These are phyloP conservation scores for Scheffersomyces ergatensis DNA, from an alignment of 805 yeast species.

Conservation along the genomic window DNA sequence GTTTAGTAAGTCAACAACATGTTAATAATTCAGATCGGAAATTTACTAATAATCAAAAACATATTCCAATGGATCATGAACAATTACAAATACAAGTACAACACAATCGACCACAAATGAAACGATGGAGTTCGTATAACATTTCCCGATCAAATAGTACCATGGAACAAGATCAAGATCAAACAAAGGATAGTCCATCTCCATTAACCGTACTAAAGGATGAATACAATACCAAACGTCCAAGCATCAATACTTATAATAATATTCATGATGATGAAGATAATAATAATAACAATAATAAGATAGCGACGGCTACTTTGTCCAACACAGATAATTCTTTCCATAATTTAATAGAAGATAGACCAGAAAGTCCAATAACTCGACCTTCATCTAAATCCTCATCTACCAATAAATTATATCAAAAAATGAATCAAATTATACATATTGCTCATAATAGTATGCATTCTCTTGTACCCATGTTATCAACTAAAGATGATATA, in stretches of 20 bases:
- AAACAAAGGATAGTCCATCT: slow-evolving; percentile 13
- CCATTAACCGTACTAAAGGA: slow-evolving; percentile 27
- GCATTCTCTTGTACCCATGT: slow-evolving; percentile 5
- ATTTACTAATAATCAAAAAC: background rate
- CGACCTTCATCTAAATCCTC: slow-evolving; percentile 2
- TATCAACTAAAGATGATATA: background rate
- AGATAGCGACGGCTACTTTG: background rate
- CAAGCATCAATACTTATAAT: slow-evolving; percentile 8
- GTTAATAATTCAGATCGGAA: background rate
- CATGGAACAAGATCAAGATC: too few relatives aligned
- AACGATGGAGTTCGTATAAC: slow-evolving; percentile 10
- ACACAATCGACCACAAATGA: slow-evolving; percentile 10
- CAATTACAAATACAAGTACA: background rate
- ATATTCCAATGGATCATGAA: too few relatives aligned
- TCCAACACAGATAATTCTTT: slow-evolving; percentile 19
- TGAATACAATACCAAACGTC: slow-evolving; percentile 22
- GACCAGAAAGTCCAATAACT: background rate
- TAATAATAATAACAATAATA: slow-evolving; percentile 10
- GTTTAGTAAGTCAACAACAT: background rate
- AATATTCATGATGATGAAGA: slow-evolving; percentile 13
- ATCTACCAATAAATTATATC: slow-evolving; percentile 10
- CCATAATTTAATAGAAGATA: slow-evolving; percentile 4
- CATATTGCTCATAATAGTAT: slow-evolving; percentile 14
- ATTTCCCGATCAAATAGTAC: background rate
- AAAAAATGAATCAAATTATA: slow-evolving; percentile 12